These are phyloP conservation scores for Penicillium crustosum DNA, from an alignment of 2,329 filamentous ascomycete species.

Conservation along the genomic window DNA sequence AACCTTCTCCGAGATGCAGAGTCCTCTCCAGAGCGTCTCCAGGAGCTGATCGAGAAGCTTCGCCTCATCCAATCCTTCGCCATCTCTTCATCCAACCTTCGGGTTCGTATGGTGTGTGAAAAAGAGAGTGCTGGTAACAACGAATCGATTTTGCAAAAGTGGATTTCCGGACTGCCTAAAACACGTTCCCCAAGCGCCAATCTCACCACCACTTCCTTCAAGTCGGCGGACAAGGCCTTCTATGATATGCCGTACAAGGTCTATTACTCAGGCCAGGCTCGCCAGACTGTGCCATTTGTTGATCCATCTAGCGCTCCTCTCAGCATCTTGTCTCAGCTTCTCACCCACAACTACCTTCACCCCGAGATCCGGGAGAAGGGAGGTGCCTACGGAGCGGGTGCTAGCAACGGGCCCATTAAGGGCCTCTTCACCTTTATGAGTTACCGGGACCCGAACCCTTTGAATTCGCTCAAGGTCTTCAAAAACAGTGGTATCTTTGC, in stretches of 20 bases:
- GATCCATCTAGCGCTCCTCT: slow-evolving; percentile 73
- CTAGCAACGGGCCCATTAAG: slow-evolving; percentile 74
- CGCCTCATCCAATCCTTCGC: slow-evolving; percentile 81
- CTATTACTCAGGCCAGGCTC: slow-evolving; percentile 81
- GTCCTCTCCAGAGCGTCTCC: slow-evolving; percentile 66
- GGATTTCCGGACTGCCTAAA: slow-evolving; percentile 63
- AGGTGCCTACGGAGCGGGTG: slow-evolving; percentile 90
- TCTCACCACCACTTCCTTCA: slow-evolving; percentile 28
- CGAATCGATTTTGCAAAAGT: slow-evolving; percentile 66
- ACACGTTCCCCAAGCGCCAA: slow-evolving; percentile 39
- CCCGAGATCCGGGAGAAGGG: slow-evolving; percentile 98
- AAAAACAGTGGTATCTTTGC: slow-evolving; percentile 79
- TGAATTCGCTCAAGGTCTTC: slow-evolving; percentile 85
- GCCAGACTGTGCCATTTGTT: slow-evolving; percentile 82
- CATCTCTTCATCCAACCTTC: slow-evolving; percentile 66
- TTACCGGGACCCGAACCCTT: slow-evolving; percentile 93
- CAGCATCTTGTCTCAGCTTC: slow-evolving; percentile 82
- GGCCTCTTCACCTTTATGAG: slow-evolving; percentile 93
- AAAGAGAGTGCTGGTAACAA: slow-evolving; percentile 69
- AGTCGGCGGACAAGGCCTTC: slow-evolving; percentile 66
- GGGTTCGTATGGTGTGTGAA: slow-evolving; percentile 84
- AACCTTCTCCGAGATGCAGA: slow-evolving; percentile 68
- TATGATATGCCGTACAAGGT: slow-evolving; percentile 96
- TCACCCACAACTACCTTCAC: slow-evolving; percentile 95
- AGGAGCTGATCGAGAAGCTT: slow-evolving; percentile 76